phyloP scores from a whole-genome alignment of 257 asterid species.

The Solanum chiquidenum region DNA sequence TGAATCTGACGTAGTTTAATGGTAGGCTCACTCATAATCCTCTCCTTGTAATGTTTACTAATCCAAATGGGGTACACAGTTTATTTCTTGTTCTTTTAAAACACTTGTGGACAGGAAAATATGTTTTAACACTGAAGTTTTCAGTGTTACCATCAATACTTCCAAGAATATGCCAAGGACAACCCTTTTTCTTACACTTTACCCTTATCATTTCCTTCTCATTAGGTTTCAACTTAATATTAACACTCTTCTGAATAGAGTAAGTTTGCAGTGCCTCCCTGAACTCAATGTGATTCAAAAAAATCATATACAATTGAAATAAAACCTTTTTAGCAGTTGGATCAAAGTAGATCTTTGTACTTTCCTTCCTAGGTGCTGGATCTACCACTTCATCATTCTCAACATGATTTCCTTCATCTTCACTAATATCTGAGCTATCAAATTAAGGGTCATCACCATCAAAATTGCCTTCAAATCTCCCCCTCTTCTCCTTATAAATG shows the following conservation, averaged over 20 bases:
- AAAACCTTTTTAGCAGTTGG: not conserved
- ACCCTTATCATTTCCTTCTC: not conserved
- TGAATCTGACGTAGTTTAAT: not conserved
- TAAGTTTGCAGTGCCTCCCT: not conserved
- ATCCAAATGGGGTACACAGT: not conserved
- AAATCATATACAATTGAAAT: not conserved
- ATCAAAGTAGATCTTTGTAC: not conserved
- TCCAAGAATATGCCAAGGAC: not conserved
- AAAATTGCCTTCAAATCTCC: too few species aligned
- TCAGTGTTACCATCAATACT: not conserved
- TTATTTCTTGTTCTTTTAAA: not conserved
- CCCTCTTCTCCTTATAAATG: too few species aligned
- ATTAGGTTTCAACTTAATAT: not conserved
- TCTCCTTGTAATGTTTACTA: not conserved
- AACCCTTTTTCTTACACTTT: not conserved
- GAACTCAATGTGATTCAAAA: not conserved
- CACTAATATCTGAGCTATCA: too few species aligned
- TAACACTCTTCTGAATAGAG: not conserved
- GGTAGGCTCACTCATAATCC: not conserved
- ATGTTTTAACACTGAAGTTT: not conserved
- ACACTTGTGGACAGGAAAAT: not conserved
- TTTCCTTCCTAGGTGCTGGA: not conserved
- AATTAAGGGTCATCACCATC: too few species aligned
- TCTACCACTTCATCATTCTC: too few species aligned
- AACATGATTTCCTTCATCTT: too few species aligned